phyloP scores from a whole-genome alignment of 345 rosid species.

The Boechera retrofracta region DNA sequence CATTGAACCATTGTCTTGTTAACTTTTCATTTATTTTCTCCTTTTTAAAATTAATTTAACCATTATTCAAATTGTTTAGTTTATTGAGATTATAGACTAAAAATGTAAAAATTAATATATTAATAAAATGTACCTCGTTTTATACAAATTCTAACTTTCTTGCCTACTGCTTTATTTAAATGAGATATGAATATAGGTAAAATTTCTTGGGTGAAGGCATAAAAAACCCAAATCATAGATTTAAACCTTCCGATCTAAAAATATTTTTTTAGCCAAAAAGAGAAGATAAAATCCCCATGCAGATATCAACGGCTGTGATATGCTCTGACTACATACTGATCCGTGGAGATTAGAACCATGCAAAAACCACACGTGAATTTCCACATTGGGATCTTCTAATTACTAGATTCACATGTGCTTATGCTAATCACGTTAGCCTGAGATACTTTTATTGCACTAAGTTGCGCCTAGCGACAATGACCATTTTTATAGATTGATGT shows the following conservation, averaged over 20 bases:
- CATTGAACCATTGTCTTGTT: too few relatives aligned
- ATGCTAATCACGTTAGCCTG: conserved; percentile 32
- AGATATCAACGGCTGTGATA: conserved; percentile 46
- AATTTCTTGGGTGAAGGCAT: too few relatives aligned
- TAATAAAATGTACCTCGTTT: neutral
- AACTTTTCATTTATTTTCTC: too few relatives aligned
- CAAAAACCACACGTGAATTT: conserved; percentile 51
- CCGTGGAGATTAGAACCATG: conserved; percentile 28
- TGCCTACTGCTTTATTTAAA: neutral
- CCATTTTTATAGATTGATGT: neutral
- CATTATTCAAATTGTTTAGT: neutral
- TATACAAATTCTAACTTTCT: neutral
- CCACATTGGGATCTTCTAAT: conserved; percentile 48
- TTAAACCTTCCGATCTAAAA: too few relatives aligned
- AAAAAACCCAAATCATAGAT: too few relatives aligned
- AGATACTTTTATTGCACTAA: neutral
- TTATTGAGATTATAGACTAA: neutral
- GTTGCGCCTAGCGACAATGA: conserved; percentile 29
- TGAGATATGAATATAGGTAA: too few relatives aligned
- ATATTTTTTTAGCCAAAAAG: too few relatives aligned
- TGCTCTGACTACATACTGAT: neutral
- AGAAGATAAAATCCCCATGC: too few relatives aligned
- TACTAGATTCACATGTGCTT: conserved; percentile 39
- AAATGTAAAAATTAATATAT: neutral
- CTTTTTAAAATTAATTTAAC: too few relatives aligned